Evolutionary conservation across 306 rosid genomes (phyloP).

Genomic region (Luffa aegyptiaca): DNA sequence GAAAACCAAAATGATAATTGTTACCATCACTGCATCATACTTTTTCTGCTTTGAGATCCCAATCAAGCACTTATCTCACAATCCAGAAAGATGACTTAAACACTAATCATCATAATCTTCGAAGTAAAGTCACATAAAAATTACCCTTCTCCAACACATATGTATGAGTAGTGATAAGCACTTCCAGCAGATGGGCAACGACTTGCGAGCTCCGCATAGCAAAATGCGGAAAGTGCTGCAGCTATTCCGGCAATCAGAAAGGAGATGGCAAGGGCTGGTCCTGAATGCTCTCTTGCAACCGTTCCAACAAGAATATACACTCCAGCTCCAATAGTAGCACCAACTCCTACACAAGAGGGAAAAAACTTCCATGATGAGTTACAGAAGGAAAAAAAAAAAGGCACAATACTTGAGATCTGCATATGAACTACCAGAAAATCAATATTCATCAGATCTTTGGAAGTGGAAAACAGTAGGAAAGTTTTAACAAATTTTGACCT

Average conservation of each 20-base stretch:
- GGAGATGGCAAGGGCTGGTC: conserved; percentile 76
- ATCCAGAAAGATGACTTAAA: background rate
- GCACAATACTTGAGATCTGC: background rate
- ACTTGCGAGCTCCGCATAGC: conserved; percentile 93
- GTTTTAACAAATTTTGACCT: background rate
- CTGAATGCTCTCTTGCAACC: conserved; percentile 86
- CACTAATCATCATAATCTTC: background rate
- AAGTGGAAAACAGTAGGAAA: background rate
- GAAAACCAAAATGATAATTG: background rate
- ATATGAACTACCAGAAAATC: background rate
- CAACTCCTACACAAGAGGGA: conserved; percentile 52
- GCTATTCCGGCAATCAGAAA: conserved; percentile 87
- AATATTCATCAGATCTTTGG: background rate
- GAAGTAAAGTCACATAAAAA: conserved; percentile 4
- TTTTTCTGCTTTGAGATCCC: background rate
- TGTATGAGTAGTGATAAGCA: conserved; percentile 94
- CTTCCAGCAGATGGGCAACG: conserved; percentile 98
- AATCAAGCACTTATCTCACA: background rate
- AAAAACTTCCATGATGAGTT: background rate
- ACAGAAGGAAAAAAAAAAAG: background rate
- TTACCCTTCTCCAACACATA: conserved; percentile 95
- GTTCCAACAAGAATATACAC: conserved; percentile 95
- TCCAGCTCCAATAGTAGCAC: conserved; percentile 94
- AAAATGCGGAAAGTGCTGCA: conserved; percentile 88
- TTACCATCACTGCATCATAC: background rate